Conservation (phyloP, 1,139 yeast genomes). For the Candida dubliniensis region DNA sequence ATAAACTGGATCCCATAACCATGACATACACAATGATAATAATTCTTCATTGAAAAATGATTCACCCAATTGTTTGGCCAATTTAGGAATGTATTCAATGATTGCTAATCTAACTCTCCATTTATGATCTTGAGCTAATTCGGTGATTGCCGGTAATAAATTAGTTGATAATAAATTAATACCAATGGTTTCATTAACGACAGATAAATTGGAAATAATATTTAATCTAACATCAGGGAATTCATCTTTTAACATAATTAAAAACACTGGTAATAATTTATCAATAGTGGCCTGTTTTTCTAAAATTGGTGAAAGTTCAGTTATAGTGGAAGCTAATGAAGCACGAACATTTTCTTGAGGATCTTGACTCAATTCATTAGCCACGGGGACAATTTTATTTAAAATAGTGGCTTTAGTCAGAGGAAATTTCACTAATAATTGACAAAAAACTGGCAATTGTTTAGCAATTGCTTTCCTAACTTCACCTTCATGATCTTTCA, state of each 20-base stretch:
- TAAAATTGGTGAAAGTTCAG: constrained; percentile 82
- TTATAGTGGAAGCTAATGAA: constrained; percentile 84
- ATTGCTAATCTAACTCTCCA: constrained; percentile 98
- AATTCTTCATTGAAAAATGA: constrained; percentile 90
- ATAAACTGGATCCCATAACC: constrained; percentile 98
- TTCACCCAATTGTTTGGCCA: constrained; percentile 95
- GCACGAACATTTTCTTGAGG: constrained; percentile 92
- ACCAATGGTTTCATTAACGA: constrained; percentile 93
- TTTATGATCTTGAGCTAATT: constrained; percentile 91
- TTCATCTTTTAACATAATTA: constrained; percentile 94
- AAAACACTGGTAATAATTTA: constrained; percentile 79
- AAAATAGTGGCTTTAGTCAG: constrained; percentile 56
- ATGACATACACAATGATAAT: constrained; percentile 86
- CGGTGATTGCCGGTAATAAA: constrained; percentile 92
- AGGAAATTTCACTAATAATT: constrained; percentile 45
- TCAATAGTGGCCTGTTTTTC: constrained; percentile 85
- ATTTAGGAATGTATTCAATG: constrained; percentile 91
- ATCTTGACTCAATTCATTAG: constrained; percentile 82
- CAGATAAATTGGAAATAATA: constrained; percentile 86
- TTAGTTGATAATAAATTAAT: constrained; percentile 84
- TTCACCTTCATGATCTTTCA: constrained; percentile 95
- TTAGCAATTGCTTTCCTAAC: constrained; percentile 93
- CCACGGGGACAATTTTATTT: constrained; percentile 76
- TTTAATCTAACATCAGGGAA: constrained; percentile 95
- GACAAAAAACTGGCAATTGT: constrained; percentile 81